phyloP scores from a whole-genome alignment of 2,329 filamentous ascomycete species.

The Truncatella angustata region DNA sequence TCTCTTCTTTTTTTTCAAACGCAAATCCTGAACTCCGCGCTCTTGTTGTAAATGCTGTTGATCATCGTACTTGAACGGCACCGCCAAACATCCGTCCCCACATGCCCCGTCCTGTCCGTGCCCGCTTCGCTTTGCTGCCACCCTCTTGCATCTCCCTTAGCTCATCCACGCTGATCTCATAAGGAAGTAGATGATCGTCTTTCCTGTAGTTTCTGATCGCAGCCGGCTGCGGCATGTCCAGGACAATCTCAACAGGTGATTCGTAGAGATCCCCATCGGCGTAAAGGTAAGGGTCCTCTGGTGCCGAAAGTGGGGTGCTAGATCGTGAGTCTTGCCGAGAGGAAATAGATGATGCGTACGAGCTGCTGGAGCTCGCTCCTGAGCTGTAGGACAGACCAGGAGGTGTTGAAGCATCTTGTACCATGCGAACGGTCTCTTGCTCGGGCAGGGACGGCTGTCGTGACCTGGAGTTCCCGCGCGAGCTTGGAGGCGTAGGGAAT shows the following conservation, averaged over 20 bases:
- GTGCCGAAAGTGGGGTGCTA: constrained; percentile 49
- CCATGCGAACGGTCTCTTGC: constrained; percentile 36
- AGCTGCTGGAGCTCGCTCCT: constrained; percentile 40
- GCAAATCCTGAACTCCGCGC: constrained; percentile 12
- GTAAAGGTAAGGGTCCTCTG: constrained; percentile 42
- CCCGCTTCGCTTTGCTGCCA: constrained; percentile 45
- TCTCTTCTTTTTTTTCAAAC: not conserved
- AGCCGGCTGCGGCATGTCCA: constrained; percentile 35
- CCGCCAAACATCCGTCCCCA: constrained; percentile 53
- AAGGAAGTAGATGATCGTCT: constrained; percentile 43
- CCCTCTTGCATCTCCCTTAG: constrained; percentile 49
- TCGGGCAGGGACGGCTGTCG: constrained; percentile 30
- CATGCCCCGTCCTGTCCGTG: constrained; percentile 46
- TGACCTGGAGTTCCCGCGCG: constrained; percentile 38
- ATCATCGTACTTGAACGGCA: constrained; percentile 37
- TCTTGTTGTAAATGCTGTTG: constrained; percentile 9
- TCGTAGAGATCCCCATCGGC: constrained; percentile 43
- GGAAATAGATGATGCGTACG: constrained; percentile 46
- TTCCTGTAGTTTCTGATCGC: constrained; percentile 32
- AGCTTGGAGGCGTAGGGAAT: constrained; percentile 46
- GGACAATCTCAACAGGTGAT: constrained; percentile 46
- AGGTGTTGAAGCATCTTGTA: constrained; percentile 39
- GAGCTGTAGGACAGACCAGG: constrained; percentile 46
- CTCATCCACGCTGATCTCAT: constrained; percentile 54
- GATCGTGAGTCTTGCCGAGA: constrained; percentile 46